phyloP scores from a whole-genome alignment of 73 alveolate species.

The Tetrahymena borealis region DNA sequence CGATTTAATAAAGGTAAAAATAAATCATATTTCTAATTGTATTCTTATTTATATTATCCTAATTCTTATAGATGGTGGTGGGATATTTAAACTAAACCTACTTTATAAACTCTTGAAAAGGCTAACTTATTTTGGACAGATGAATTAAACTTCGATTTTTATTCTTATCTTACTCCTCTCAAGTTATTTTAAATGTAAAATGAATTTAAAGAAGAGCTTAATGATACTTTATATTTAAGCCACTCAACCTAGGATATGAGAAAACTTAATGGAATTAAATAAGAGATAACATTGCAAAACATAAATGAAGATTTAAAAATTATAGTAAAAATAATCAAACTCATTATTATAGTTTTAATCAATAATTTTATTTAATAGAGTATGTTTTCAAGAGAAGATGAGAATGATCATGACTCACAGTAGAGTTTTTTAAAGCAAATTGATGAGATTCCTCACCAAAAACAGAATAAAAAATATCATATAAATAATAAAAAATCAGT shows the following conservation, averaged over 20 bases:
- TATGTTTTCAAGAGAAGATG: no score
- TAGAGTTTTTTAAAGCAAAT: not conserved
- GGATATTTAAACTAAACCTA: not conserved
- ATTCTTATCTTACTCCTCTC: not conserved
- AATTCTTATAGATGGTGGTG: not conserved
- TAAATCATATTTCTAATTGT: not conserved
- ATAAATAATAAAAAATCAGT: not conserved
- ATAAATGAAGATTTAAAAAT: no score
- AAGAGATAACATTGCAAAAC: no score
- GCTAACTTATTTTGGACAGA: not conserved
- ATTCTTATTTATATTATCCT: not conserved
- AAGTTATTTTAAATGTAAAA: not conserved
- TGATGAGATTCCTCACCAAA: not conserved
- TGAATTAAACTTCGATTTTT: not conserved
- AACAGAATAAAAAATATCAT: not conserved
- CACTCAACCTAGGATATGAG: no score
- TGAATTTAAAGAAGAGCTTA: not conserved
- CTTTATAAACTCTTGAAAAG: not conserved
- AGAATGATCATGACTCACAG: no score
- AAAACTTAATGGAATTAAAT: no score
- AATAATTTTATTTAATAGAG: no score
- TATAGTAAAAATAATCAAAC: no score
- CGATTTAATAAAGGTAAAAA: not conserved
- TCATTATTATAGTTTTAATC: no score
- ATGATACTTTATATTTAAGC: not conserved